A percentile compares a stretch with the other conserved stretches of the same genome.
These are phyloP conservation scores for Fragaria vesca DNA, from an alignment of 306 rosid species.

Conservation along the genomic window DNA sequence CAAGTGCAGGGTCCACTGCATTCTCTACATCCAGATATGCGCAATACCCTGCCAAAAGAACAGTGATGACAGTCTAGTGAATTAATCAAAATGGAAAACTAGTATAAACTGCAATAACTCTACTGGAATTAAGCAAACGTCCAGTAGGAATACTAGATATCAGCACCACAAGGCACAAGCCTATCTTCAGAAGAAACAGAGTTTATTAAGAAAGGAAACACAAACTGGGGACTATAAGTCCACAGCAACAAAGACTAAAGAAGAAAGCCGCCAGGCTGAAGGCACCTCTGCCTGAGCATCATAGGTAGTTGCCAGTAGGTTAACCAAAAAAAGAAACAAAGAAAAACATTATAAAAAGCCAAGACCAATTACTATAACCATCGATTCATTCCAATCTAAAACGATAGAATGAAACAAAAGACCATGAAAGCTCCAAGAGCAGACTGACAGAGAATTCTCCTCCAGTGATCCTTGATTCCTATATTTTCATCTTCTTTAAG, in stretches of 20 bases:
- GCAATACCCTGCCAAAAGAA: constrained; percentile 67
- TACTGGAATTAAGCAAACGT: background rate
- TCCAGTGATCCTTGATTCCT: constrained; percentile 1
- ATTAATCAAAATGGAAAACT: background rate
- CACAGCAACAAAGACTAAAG: background rate
- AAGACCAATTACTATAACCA: background rate
- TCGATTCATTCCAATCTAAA: background rate
- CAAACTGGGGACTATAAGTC: background rate
- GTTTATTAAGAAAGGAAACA: background rate
- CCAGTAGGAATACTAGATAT: background rate
- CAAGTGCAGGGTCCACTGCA: constrained; percentile 73
- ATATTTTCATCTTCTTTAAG: background rate
- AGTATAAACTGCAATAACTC: background rate
- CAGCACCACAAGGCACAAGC: background rate
- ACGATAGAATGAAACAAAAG: background rate
- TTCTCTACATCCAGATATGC: constrained; percentile 89
- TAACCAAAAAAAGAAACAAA: too few species aligned
- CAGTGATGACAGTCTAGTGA: background rate
- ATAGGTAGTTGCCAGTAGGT: too few species aligned
- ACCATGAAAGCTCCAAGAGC: background rate
- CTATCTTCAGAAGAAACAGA: background rate
- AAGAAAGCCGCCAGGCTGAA: background rate
- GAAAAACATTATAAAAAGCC: background rate
- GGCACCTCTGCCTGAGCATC: too few species aligned
- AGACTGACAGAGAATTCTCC: background rate